Evolutionary conservation across 495 filamentous ascomycete species (phyloP).

Genomic region (Xylaria curta): DNA sequence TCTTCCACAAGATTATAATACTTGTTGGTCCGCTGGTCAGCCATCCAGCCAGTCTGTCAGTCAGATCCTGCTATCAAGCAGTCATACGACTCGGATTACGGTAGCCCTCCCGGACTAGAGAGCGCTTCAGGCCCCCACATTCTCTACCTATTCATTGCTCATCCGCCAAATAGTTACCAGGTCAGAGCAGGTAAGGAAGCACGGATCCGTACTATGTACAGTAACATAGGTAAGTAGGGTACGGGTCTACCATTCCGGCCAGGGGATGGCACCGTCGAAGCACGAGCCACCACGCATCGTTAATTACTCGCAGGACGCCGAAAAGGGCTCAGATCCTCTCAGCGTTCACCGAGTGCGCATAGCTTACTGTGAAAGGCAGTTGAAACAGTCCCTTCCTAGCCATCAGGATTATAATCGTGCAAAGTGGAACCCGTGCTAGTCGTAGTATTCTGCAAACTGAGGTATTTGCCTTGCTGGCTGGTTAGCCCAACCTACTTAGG

Average conservation of each 20-base stretch:
- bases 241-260: not conserved
- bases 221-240: not conserved
- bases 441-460: conserved; percentile 9
- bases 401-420: conserved; percentile 13
- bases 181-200: too few relatives aligned
- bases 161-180: not conserved
- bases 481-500: conserved; percentile 1
- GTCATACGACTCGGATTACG: conserved; percentile 22
- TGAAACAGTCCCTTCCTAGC: conserved; percentile 18
- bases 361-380: conserved; percentile 28
- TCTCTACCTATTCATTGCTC: conserved; percentile 2
- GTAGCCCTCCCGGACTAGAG: conserved; percentile 10
- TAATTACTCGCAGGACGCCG: conserved; percentile 17
- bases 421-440: conserved; percentile 22
- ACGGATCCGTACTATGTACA: not conserved
- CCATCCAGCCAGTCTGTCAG: not conserved
- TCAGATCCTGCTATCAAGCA: not conserved
- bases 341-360: conserved; percentile 5
- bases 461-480: conserved; percentile 13
- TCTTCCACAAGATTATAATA: conserved; percentile 1
- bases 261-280: conserved; percentile 2
- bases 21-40: not conserved
- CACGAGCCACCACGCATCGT: conserved; percentile 13
- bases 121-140: conserved; percentile 13
- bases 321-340: conserved; percentile 8